Evolutionary conservation across 1,284 basidiomycete species (phyloP).

Genomic region (Rhizoctonia solani): DNA sequence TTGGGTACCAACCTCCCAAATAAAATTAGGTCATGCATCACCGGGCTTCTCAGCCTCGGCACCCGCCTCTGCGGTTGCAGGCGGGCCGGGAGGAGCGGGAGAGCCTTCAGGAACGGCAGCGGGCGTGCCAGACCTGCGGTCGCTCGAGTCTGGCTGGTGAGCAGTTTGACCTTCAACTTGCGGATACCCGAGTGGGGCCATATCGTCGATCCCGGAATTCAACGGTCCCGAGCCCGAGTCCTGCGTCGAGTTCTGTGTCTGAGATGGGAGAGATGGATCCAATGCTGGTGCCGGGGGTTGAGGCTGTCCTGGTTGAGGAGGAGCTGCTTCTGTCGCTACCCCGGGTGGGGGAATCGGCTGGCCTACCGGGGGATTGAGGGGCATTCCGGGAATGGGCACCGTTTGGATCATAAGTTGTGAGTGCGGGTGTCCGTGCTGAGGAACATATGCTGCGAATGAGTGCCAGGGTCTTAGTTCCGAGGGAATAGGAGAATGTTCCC

Average conservation of each 20-base stretch:
- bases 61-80: neutral
- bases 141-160: constrained; percentile 7
- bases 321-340: constrained; percentile 13
- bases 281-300: constrained; percentile 20
- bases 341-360: constrained; percentile 6
- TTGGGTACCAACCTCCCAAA: neutral
- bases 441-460: constrained; percentile 34
- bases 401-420: constrained; percentile 33
- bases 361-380: neutral
- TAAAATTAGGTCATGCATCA: neutral
- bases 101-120: neutral
- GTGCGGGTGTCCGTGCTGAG: constrained; percentile 33
- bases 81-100: neutral
- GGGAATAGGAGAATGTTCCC: constrained; percentile 4
- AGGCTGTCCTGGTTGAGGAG: constrained; percentile 1
- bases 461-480: constrained; percentile 30
- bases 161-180: constrained; percentile 10
- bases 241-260: constrained; percentile 31
- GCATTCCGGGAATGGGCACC: constrained; percentile 26
- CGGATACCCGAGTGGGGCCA: constrained; percentile 13
- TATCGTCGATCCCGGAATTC: constrained; percentile 21
- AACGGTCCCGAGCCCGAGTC: constrained; percentile 32
- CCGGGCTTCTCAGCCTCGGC: neutral
- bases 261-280: constrained; percentile 33
- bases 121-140: constrained; percentile 25